Percentiles rank a stretch among this genome's conserved stretches.
Evolutionary conservation across 202 grass and related monocot species (phyloP).

Genomic region (Zoysia matrella): DNA sequence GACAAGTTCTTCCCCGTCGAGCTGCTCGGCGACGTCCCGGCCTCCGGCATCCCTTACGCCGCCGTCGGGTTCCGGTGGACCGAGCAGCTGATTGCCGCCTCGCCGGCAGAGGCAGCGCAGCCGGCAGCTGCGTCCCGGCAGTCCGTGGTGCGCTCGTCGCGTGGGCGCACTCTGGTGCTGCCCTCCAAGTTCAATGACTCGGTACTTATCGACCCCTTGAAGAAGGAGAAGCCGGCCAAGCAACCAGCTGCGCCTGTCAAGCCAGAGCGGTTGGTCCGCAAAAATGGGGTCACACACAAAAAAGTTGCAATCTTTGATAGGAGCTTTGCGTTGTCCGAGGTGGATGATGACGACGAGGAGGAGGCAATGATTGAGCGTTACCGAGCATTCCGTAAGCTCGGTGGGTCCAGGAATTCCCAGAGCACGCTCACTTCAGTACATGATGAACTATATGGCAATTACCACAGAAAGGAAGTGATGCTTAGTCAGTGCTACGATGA

Average conservation of each 20-base stretch:
- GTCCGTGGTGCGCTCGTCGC: slow-evolving; percentile 75
- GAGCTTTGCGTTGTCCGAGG: slow-evolving; percentile 45
- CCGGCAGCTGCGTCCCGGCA: slow-evolving; percentile 45
- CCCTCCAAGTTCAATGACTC: slow-evolving; percentile 95
- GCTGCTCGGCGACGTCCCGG: slow-evolving; percentile 47
- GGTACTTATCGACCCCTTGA: slow-evolving; percentile 85
- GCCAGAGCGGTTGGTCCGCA: slow-evolving; percentile 33
- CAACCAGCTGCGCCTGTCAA: slow-evolving; percentile 49
- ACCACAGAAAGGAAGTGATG: slow-evolving; percentile 40
- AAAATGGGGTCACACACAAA: slow-evolving; percentile 31
- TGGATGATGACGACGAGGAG: slow-evolving; percentile 46
- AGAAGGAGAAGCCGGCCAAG: slow-evolving; percentile 83
- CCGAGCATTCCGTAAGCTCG: slow-evolving; percentile 53
- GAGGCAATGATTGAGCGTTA: slow-evolving; percentile 50
- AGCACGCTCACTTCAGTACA: slow-evolving; percentile 62
- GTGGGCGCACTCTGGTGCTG: slow-evolving; percentile 71
- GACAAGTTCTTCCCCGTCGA: too few relatives aligned
- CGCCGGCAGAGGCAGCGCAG: slow-evolving; percentile 13
- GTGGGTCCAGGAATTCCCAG: slow-evolving; percentile 61
- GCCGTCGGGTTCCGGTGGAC: slow-evolving; percentile 61
- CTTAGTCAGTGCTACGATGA: slow-evolving; percentile 30
- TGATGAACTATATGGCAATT: slow-evolving; percentile 30
- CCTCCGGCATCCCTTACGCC: slow-evolving; percentile 61
- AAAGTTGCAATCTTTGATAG: slow-evolving; percentile 45
- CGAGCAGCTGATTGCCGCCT: slow-evolving; percentile 29